phyloP scores from a whole-genome alignment of 257 asterid genomes.

The Fraxinus quadrangulata region DNA sequence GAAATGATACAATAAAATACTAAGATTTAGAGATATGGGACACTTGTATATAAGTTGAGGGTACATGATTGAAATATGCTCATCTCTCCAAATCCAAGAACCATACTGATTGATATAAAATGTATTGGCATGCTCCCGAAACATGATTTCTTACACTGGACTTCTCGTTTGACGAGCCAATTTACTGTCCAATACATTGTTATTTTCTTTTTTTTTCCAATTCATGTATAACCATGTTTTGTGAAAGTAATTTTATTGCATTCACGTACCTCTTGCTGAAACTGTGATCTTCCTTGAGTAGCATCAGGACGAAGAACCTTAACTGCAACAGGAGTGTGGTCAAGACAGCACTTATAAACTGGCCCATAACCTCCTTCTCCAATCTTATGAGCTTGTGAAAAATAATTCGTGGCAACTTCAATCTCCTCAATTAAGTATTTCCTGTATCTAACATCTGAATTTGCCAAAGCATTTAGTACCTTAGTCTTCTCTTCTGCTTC shows the following conservation, averaged over 20 bases:
- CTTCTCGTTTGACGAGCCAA: neutral
- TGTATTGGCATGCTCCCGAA: neutral
- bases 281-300: constrained; percentile 44
- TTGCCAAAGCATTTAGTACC: constrained; percentile 8
- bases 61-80: neutral
- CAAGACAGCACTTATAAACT: constrained; percentile 42
- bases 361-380: constrained; percentile 55
- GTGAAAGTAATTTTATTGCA: neutral
- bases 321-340: constrained; percentile 48
- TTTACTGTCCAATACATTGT: neutral
- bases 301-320: constrained; percentile 48
- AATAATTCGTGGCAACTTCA: constrained; percentile 44
- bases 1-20: neutral
- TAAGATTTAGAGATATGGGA: neutral
- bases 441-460: constrained; percentile 33
- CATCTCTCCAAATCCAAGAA: neutral
- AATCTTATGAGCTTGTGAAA: constrained; percentile 38
- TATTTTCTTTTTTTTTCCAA: neutral
- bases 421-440: constrained; percentile 46
- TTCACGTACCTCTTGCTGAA: constrained; percentile 41
- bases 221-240: neutral
- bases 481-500: constrained; percentile 16
- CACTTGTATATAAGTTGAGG: neutral
- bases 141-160: neutral
- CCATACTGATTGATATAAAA: too few relatives aligned